Conservation (phyloP, 106 monocot species). For the Apostasia shenzhenica region DNA sequence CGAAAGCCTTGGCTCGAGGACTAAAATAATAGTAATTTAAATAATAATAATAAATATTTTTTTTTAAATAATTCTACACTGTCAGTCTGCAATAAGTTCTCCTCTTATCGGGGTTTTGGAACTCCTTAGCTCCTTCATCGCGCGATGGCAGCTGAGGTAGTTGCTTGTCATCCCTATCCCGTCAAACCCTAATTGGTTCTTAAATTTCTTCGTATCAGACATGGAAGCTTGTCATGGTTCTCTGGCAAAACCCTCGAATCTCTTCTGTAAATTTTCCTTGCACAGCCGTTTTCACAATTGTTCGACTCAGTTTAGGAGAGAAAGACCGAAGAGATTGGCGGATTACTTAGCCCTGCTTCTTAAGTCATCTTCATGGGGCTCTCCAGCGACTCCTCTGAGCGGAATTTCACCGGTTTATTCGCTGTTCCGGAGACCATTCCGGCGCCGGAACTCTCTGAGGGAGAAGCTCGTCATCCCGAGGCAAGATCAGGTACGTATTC, state of each 20-base stretch:
- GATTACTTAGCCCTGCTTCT: slow-evolving; percentile 10
- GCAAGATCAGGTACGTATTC: slow-evolving; percentile 23
- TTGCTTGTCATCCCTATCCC: too few species aligned
- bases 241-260: slow-evolving; percentile 6
- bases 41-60: too few species aligned
- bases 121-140: too few species aligned
- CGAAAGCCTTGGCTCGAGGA: too few species aligned
- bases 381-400: not conserved
- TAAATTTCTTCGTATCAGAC: too few species aligned
- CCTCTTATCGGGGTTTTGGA: too few species aligned
- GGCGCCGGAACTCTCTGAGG: slow-evolving; percentile 46
- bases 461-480: slow-evolving; percentile 32
- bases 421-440: slow-evolving; percentile 7
- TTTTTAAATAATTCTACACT: too few species aligned
- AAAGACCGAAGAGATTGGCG: not conserved
- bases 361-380: slow-evolving; percentile 15
- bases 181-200: too few species aligned
- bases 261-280: slow-evolving; percentile 20
- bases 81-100: too few species aligned
- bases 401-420: slow-evolving; percentile 4
- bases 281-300: not conserved
- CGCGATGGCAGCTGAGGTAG: too few species aligned
- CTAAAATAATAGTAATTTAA: too few species aligned
- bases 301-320: not conserved
- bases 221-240: slow-evolving; percentile 12